Conservation (phyloP, 805 yeast genomes). For the Wickerhamomyces canadensis region DNA sequence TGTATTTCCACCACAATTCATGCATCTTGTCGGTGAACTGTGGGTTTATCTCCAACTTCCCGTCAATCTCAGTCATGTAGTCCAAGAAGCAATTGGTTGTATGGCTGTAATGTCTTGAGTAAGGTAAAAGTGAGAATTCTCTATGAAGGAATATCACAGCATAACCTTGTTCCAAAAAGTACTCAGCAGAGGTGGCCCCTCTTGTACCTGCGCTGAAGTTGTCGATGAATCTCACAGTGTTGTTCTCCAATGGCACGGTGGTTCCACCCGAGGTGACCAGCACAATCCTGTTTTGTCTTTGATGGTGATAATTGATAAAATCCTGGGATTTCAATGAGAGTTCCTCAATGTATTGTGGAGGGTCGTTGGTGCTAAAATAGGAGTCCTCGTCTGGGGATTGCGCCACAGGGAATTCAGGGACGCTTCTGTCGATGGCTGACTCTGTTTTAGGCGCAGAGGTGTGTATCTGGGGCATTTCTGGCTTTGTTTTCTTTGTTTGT, state of each 20-base stretch:
- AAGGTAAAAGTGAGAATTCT: slow-evolving; percentile 88
- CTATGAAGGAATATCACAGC: slow-evolving; percentile 91
- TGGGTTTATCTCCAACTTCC: slow-evolving; percentile 55
- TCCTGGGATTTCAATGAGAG: slow-evolving; percentile 50
- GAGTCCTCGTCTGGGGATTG: slow-evolving; percentile 60
- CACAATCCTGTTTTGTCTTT: slow-evolving; percentile 47
- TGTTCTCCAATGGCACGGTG: slow-evolving; percentile 94
- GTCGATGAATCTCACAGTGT: slow-evolving; percentile 94
- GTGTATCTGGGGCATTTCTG: slow-evolving; percentile 27
- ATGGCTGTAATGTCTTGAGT: slow-evolving; percentile 84
- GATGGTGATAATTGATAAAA: slow-evolving; percentile 55
- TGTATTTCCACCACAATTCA: slow-evolving; percentile 50
- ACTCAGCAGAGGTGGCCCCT: slow-evolving; percentile 95
- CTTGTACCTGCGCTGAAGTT: slow-evolving; percentile 97
- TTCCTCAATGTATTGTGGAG: slow-evolving; percentile 69
- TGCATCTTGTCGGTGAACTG: slow-evolving; percentile 59
- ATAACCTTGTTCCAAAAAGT: slow-evolving; percentile 77
- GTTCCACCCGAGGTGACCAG: slow-evolving; percentile 96
- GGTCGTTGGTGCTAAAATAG: slow-evolving; percentile 66
- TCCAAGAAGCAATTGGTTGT: slow-evolving; percentile 83
- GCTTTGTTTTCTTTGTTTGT: not conserved
- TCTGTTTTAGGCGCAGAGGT: slow-evolving; percentile 68
- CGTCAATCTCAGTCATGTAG: slow-evolving; percentile 56
- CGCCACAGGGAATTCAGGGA: slow-evolving; percentile 79
- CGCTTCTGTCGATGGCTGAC: slow-evolving; percentile 73